Percentiles rank a stretch among this genome's conserved stretches.
Evolutionary conservation across 2,329 filamentous ascomycete species (phyloP).

Genomic region (Diaporthe nobilis): DNA sequence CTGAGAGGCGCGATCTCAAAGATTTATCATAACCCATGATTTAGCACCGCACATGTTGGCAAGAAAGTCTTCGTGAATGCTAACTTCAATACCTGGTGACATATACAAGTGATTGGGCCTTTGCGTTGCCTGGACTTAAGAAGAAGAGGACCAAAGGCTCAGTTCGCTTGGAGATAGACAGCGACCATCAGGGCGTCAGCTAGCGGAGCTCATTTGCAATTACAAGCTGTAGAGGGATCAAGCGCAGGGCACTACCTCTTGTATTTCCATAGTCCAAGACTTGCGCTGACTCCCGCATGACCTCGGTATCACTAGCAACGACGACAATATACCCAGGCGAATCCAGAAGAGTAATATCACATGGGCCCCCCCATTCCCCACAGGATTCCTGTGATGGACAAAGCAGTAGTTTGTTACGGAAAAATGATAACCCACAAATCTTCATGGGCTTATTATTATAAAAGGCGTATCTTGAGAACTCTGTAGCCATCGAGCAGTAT

Average conservation of each 20-base stretch:
- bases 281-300: neutral
- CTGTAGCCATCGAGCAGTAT: too few relatives aligned
- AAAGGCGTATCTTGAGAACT: too few relatives aligned
- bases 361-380: too few relatives aligned
- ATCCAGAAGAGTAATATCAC: too few relatives aligned
- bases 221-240: neutral
- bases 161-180: neutral
- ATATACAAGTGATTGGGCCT: neutral
- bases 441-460: too few relatives aligned
- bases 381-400: neutral
- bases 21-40: neutral
- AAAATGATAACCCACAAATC: neutral
- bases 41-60: neutral
- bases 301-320: neutral
- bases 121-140: neutral
- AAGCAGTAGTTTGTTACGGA: neutral
- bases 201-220: neutral
- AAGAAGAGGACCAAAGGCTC: too few relatives aligned
- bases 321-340: neutral
- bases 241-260: neutral
- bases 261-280: neutral
- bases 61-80: neutral
- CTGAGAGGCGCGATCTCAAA: neutral
- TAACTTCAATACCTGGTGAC: neutral
- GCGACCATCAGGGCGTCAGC: neutral